Base-by-base conservation (phyloP, 2,329 filamentous ascomycete genomes). In the Colletotrichum sp. region DNA sequence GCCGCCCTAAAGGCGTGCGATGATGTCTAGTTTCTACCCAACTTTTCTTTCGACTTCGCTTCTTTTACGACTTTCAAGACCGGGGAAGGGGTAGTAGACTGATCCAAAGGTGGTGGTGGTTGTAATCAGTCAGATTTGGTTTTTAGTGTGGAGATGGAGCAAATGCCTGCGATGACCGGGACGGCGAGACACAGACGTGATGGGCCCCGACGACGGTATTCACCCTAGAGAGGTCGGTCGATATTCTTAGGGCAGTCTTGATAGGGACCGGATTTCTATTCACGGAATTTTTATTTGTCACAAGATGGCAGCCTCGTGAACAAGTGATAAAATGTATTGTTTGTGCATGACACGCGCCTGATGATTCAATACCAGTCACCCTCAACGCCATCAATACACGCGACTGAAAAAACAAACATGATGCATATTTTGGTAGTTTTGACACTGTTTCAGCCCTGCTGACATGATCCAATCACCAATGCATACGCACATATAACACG, bases 1-100 rank as follows among this genome's bases (percentile, higher is more conserved):
- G 62, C 69, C 60, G 22, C 56, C 56, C 13, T 4, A 16, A n/a
- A 48, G 18, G 72, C 55, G 48, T 48, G 69, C 62, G 22, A 62
- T 43, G 55, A 67, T 34, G 55, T 61, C 56, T 75, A 52, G 34
- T 60, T 62, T 62, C 56, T 48, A 75, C 64, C 55, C 76, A 76
- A 64, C 67, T 70, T n/a, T 79, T 81, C 78, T 72, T 78, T 80
- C 62, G 74, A 70, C 77, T 74, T 79, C 27, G 36, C 64, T 62
- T 68, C 77, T 30, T 32, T 67, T 48, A 73, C 56, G 73, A 72
- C 69, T 22, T 71, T 66, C 9, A 62, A 75, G 39, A 73, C 32
- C 32, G 39, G 43, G 16, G 32, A 27, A 43, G n/a, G 32, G 73
- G 56, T 25, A 73, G 56, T 25, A 62, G 69, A 68, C 73, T 64